Conservation (phyloP, 164 flowering plant species). For the Cinnamomum chago region DNA sequence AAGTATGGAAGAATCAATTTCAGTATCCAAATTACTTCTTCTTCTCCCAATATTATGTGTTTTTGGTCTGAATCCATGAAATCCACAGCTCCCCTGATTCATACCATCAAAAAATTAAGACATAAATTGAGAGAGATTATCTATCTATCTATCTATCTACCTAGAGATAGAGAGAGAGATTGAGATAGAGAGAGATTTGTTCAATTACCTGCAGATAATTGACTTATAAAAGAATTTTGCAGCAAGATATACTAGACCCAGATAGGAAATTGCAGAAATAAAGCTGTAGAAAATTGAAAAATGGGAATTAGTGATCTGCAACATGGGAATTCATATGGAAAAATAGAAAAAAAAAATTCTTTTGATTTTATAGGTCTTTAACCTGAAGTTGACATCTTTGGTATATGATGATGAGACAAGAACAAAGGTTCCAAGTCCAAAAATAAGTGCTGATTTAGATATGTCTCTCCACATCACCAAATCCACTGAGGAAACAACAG, state of each 20-base stretch:
- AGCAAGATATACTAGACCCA: constrained; percentile 74
- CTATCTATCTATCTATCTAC: no score
- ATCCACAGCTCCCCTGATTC: constrained; percentile 40
- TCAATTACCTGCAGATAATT: constrained; percentile 52
- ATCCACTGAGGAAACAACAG: constrained; percentile 45
- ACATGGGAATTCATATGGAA: neutral
- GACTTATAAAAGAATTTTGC: constrained; percentile 62
- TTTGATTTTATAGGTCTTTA: neutral
- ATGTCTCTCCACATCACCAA: constrained; percentile 91
- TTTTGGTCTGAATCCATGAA: constrained; percentile 23
- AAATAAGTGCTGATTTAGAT: constrained; percentile 68
- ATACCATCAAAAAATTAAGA: neutral
- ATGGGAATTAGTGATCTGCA: neutral
- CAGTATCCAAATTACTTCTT: constrained; percentile 70
- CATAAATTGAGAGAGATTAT: neutral
- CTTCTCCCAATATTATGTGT: constrained; percentile 55
- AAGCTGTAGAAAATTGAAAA: constrained; percentile 45
- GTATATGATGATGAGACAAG: constrained; percentile 64
- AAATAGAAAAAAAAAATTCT: no score
- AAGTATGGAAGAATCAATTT: constrained; percentile 70
- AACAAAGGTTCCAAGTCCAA: constrained; percentile 67
- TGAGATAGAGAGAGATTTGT: no score
- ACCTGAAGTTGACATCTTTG: constrained; percentile 80
- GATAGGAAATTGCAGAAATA: constrained; percentile 63
- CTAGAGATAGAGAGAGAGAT: neutral